Base-by-base conservation (phyloP, 2,329 filamentous ascomycete species). In the Orbilia brochopaga region DNA sequence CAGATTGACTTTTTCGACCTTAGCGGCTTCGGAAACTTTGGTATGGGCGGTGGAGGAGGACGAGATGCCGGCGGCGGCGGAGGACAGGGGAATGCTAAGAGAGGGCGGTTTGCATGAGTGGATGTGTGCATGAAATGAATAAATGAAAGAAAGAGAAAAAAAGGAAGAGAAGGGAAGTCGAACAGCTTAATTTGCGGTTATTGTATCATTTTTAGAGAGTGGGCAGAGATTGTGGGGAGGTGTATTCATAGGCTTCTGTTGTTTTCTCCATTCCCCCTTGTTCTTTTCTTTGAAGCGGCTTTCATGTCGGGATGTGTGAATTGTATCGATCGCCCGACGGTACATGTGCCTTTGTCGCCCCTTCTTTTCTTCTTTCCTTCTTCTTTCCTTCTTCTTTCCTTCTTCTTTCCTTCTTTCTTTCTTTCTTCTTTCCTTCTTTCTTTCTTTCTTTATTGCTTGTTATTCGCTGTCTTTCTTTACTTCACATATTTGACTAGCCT, bases 161-260 rank as follows among this genome's bases (percentile, higher is more conserved):
- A 32, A 3, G 3, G 4, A 8, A 32, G 8, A 19, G 15, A 23
- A 51, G 19, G 62, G 17, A 24, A 32, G 17, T 42, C 21, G 27
- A 37, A 17, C 27, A 50, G 32, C 54, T 37, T 59, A 46, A 17
- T 44, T 48, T 23, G 30, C 10, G 32, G 17, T 37, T 24, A 32
- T 58, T 24, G 11, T 44, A 15, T 51, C 32, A 37, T 10, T 35
- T 61, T 42, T 51, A 35, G 35, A 24, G n/a, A 35, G n/a, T 55
- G 17, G 6, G 21, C 19, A 73, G 73, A 48, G 63, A 70, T 44
- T 70, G 62, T 42, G 69, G 61, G 48, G 66, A 73, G 73, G 64
- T 59, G 74, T 60, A 67, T 35, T 35, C 23, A 54, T 66, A 67
- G 54, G 27, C 35, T 50, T 13, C 54, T 54, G 51, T 55, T 51